These are phyloP conservation scores for Aspergillus viridinutans DNA, from an alignment of 2,329 filamentous ascomycete species.

Conservation along the genomic window DNA sequence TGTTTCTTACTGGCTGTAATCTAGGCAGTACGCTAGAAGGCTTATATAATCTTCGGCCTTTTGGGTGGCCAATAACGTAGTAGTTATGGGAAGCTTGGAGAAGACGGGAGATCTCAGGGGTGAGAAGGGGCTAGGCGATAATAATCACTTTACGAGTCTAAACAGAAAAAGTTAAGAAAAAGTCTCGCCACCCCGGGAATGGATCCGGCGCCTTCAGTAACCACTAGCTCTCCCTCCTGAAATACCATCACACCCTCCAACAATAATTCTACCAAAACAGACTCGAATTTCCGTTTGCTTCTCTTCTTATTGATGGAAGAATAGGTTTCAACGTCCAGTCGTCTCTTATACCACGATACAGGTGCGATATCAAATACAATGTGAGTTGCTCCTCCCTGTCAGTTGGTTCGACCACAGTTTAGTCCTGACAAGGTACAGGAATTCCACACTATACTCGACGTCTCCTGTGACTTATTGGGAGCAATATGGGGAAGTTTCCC, in stretches of 20 bases:
- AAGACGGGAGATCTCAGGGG: not conserved
- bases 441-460: slow-evolving; percentile 42
- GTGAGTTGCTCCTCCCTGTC: slow-evolving; percentile 12
- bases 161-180: slow-evolving; percentile 9
- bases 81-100: not conserved
- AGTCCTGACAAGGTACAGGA: slow-evolving; percentile 32
- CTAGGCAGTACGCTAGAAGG: not conserved
- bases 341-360: not conserved
- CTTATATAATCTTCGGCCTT: not conserved
- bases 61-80: not conserved
- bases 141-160: not conserved
- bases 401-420: not conserved
- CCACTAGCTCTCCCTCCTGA: slow-evolving; percentile 1
- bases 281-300: not conserved
- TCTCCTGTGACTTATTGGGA: slow-evolving; percentile 59
- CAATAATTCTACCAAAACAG: not conserved
- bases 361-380: slow-evolving; percentile 11
- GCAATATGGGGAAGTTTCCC: slow-evolving; percentile 61
- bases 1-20: not conserved
- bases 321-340: not conserved
- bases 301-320: not conserved
- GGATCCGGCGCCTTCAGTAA: slow-evolving; percentile 12
- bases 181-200: slow-evolving; percentile 36
- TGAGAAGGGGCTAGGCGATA: not conserved
- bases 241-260: not conserved